These are phyloP conservation scores for Bryum argenteum DNA, from an alignment of 225 moss, liverwort and hornwort genomes.

Conservation along the genomic window DNA sequence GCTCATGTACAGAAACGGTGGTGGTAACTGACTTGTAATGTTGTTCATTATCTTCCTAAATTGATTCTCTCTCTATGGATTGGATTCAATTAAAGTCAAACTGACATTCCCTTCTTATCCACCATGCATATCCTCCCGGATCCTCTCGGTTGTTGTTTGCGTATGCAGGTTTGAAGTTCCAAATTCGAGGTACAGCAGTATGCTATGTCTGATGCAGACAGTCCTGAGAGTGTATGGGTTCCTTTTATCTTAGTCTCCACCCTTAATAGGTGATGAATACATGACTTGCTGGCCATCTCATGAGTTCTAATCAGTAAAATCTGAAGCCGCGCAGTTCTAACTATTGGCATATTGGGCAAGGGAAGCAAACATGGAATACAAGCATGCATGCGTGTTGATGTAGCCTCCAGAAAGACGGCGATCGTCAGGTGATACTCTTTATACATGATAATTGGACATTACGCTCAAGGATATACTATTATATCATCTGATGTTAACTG, in stretches of 20 bases:
- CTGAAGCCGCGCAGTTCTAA: not conserved
- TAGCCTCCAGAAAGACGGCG: slow-evolving; percentile 83
- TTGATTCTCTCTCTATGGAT: no score
- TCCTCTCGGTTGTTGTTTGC: no score
- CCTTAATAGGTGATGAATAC: slow-evolving; percentile 56
- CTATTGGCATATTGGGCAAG: slow-evolving; percentile 21
- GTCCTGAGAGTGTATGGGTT: no score
- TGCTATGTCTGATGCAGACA: no score
- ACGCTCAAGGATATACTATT: not conserved
- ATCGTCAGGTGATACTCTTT: slow-evolving; percentile 66
- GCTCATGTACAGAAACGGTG: no score
- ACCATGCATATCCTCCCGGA: no score
- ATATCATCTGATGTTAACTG: not conserved
- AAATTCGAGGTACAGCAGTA: no score
- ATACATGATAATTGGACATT: not conserved
- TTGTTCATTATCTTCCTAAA: no score
- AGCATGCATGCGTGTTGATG: slow-evolving; percentile 91
- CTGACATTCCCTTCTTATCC: no score
- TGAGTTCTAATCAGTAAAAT: slow-evolving; percentile 3
- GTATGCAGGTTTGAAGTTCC: no score
- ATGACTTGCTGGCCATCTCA: not conserved
- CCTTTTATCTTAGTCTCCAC: slow-evolving; percentile 88
- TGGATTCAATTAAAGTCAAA: no score
- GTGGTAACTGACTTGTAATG: no score
- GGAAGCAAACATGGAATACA: slow-evolving; percentile 75